Evolutionary conservation across 140 eudicot genomes (phyloP), one percentile per base, ranked within the genome.

Genomic region (Anethum foeniculum): DNA sequence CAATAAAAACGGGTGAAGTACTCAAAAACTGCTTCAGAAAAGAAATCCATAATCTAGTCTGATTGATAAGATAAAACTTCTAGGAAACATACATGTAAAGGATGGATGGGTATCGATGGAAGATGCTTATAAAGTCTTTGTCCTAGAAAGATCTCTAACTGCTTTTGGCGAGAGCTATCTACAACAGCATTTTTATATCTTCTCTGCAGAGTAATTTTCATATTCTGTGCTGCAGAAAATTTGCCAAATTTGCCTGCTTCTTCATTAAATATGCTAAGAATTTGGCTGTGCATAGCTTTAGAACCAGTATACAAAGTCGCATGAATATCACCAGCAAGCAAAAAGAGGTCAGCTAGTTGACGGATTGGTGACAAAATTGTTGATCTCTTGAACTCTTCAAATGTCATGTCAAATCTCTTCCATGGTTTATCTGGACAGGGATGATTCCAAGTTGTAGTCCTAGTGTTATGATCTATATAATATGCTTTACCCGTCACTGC

Each of bases 381-480:
- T 48, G 97, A 92, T 83, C 99, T 88, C 89, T 92, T 94, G 28
- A 94, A 94, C 81, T 94, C 99, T 78, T 94, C 99, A 87, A 94
- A 94, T 5, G 91, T 88, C 99, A 94, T 94, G 82, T 94, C 99
- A 85, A 94, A 92, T 79, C 99, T 88, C 83, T 94, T 94, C 99
- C 99, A 94, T 41, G 97, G 92, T 88, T 92, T 94, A 81, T 94
- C 99, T 30, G 99, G 99, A 85, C 99, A 94, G 8, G 99, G 99
- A 88, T 94, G 99, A 80, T 90, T 94, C 99, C 99, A 94, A 4
- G 97, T 94, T 3, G 99, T 94, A 6, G 99, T 94, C 91, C 93
- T 85, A 21, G 99, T 94, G 84, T 94, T 92, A 79, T 94, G 99
- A 89, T 94, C 99, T 79, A 94, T 94, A 83, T 79, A 94, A 89